Evolutionary conservation across 2,329 filamentous ascomycete genomes (phyloP).

Genomic region (Colletotrichum liaoningense): DNA sequence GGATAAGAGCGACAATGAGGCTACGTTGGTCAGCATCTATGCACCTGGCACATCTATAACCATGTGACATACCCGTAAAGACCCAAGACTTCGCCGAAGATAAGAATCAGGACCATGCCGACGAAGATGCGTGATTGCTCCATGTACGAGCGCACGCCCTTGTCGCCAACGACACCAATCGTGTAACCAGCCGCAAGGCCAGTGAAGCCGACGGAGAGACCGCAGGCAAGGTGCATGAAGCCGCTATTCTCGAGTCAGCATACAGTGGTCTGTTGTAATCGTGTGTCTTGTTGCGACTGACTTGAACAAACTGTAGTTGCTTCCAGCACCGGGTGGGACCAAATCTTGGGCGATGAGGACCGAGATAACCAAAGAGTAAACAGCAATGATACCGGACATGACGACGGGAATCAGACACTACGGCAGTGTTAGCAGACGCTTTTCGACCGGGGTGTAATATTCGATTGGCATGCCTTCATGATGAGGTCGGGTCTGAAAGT

Average conservation of each 20-base stretch:
- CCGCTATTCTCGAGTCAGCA: conserved; percentile 63
- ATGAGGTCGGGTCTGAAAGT: conserved; percentile 88
- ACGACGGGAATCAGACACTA: conserved; percentile 89
- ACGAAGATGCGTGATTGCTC: conserved; percentile 96
- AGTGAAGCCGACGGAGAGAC: conserved; percentile 90
- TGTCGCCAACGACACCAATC: conserved; percentile 95
- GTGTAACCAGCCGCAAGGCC: conserved; percentile 95
- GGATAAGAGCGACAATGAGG: conserved; percentile 90
- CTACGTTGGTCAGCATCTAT: conserved; percentile 54
- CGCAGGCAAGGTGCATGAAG: conserved; percentile 93
- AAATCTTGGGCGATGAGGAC: conserved; percentile 96
- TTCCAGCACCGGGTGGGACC: conserved; percentile 70
- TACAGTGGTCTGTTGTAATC: neutral
- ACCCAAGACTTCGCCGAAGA: conserved; percentile 97
- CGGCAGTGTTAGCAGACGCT: neutral
- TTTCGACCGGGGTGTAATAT: neutral
- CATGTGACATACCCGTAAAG: conserved; percentile 84
- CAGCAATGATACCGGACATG: conserved; percentile 99
- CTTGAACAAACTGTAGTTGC: conserved; percentile 85
- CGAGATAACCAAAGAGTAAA: conserved; percentile 96
- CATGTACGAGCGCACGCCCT: conserved; percentile 95
- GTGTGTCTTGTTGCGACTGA: conserved; percentile 53
- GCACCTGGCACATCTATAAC: neutral
- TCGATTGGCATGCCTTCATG: conserved; percentile 77
- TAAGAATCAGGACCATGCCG: conserved; percentile 97